Evolutionary conservation across 108 stramenopile species (phyloP), one percentile per base, ranked within the genome.

Genomic region (Cylindrotheca fusiformis): DNA sequence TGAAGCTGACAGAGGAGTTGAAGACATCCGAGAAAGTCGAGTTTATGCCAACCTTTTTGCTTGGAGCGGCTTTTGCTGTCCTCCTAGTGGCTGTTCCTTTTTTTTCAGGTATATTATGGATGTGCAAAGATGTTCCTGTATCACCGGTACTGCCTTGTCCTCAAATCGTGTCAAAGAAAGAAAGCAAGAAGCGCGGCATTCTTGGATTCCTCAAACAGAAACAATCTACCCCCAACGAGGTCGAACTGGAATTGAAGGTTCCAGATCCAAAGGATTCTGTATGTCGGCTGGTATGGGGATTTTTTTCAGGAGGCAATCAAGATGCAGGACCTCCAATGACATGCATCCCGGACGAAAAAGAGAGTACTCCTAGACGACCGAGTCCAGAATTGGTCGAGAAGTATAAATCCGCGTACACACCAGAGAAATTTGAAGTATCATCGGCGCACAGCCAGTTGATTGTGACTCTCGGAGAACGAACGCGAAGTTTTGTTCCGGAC

Each of bases 41-140:
- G 19, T 58, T 25, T 58, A 55, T 30, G 24, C 56, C 48, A 28
- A 48, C 66, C 19, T 67, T 67, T 50, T 58, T 67, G n/a, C 66
- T 67, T 32, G 66, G 66, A 12, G 54, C 50, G 21, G 53, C 27
- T 26, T 41, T 47, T 1, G 65, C 65, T n/a, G 1, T 65, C 10
- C 27, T 67, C n/a, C 25, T 67, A 18, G 47, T 67, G 31, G 28
- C 27, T 8, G 29, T 67, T 46, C 47, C 66, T 17, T 33, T 45
- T 3, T 28, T 58, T 1, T 58, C 36, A 23, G 45, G 45, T 14
- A 18, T 67, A n/a, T 23, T 19, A 2, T 48, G n/a, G 24, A 6
- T 48, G 31, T 67, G 66, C 31, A 55, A 50, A 22, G 66, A 58
- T 33, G 46, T 46, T 18, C 17, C 57, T 20, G 32, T 4, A 6